Evolutionary conservation across 2,329 filamentous ascomycete species (phyloP).

Genomic region (Epichloe glyceriae): DNA sequence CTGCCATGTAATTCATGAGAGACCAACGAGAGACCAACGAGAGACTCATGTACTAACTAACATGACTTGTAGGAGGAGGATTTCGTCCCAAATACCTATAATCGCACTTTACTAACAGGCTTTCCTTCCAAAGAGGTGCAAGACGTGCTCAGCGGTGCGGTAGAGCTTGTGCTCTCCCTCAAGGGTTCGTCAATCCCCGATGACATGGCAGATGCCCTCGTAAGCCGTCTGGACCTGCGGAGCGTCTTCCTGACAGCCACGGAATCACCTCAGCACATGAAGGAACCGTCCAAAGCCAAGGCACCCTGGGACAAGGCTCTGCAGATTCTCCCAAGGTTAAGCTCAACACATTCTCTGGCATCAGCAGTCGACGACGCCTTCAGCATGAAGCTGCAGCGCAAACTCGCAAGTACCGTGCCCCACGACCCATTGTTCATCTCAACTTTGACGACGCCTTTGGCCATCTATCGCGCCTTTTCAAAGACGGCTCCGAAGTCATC

Average conservation of each 20-base stretch:
- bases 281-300: slow-evolving; percentile 32
- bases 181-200: slow-evolving; percentile 23
- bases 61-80: slow-evolving; percentile 63
- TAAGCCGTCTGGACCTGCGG: slow-evolving; percentile 53
- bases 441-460: slow-evolving; percentile 57
- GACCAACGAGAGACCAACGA: too few species aligned
- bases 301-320: slow-evolving; percentile 39
- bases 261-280: slow-evolving; percentile 33
- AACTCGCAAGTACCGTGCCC: slow-evolving; percentile 89
- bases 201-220: slow-evolving; percentile 42
- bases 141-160: slow-evolving; percentile 39
- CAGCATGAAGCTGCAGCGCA: slow-evolving; percentile 81
- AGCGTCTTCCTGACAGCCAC: slow-evolving; percentile 45
- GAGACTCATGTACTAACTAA: background rate
- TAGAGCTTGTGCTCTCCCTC: slow-evolving; percentile 34
- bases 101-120: slow-evolving; percentile 58
- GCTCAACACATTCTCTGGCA: slow-evolving; percentile 47
- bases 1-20: too few species aligned
- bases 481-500: slow-evolving; percentile 57
- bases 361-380: slow-evolving; percentile 64
- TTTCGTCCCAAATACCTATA: slow-evolving; percentile 86
- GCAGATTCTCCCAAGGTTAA: slow-evolving; percentile 39
- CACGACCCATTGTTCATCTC: slow-evolving; percentile 73
- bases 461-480: slow-evolving; percentile 57
- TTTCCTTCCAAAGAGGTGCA: slow-evolving; percentile 46